A percentile compares a stretch with the other conserved stretches of the same genome.
These are phyloP conservation scores for Capronia epimyces DNA, from an alignment of 2,329 filamentous ascomycete genomes.

Conservation along the genomic window DNA sequence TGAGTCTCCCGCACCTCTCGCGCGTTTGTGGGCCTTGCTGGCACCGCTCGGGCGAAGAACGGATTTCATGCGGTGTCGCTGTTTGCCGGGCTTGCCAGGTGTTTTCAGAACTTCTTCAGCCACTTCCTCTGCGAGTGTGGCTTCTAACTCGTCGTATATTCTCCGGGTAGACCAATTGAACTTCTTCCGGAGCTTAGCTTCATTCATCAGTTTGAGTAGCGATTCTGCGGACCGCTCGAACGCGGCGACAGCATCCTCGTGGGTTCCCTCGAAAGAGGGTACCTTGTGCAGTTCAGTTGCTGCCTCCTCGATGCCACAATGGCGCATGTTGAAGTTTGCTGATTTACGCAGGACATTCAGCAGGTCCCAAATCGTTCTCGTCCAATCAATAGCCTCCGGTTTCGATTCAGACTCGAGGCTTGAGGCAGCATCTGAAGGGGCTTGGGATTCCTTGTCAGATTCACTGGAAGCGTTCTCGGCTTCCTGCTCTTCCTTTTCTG, in stretches of 20 bases:
- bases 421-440: conserved; percentile 9
- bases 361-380: conserved; percentile 27
- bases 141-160: conserved; percentile 29
- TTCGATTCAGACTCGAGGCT: conserved; percentile 12
- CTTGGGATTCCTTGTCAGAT: conserved; percentile 31
- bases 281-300: conserved; percentile 26
- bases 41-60: conserved; percentile 43
- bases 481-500: conserved; percentile 30
- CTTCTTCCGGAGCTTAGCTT: conserved; percentile 30
- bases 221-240: conserved; percentile 27
- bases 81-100: conserved; percentile 21
- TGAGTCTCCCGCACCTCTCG: conserved; percentile 31
- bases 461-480: conserved; percentile 27
- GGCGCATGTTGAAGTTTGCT: conserved; percentile 27
- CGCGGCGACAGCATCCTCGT: conserved; percentile 24
- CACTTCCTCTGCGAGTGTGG: conserved; percentile 27
- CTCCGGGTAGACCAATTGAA: conserved; percentile 30
- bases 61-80: conserved; percentile 36
- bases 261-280: conserved; percentile 18
- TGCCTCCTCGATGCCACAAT: conserved; percentile 27
- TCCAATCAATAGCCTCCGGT: conserved; percentile 26
- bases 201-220: conserved; percentile 27
- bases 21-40: conserved; percentile 40
- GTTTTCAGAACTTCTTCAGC: conserved; percentile 27
- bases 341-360: conserved; percentile 28